Conservation (phyloP, 2,329 filamentous ascomycete genomes). For the Diaporthe citrichinensis region DNA sequence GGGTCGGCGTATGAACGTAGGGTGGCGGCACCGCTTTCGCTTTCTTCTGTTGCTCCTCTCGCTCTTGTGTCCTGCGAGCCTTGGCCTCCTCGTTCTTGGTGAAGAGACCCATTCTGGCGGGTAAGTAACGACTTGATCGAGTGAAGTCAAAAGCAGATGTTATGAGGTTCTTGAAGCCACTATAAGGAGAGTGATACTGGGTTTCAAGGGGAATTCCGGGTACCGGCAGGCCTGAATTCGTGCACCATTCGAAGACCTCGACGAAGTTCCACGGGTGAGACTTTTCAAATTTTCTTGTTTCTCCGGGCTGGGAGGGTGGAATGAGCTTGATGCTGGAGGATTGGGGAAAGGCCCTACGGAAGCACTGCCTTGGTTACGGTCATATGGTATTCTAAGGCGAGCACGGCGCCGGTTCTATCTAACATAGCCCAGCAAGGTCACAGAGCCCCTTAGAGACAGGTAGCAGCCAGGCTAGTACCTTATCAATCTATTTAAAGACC, state of each 20-base stretch:
- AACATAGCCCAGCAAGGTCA: background rate
- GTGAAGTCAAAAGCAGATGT: too few species aligned
- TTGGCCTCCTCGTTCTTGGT: slow-evolving; percentile 6
- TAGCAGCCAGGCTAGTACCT: background rate
- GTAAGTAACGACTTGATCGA: background rate
- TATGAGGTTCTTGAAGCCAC: background rate
- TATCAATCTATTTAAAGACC: background rate
- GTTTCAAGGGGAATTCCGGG: background rate
- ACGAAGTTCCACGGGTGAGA: background rate
- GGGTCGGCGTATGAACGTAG: background rate
- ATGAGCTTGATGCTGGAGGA: background rate
- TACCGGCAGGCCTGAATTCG: background rate
- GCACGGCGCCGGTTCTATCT: too few species aligned
- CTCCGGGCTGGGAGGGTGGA: background rate
- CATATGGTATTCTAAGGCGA: background rate
- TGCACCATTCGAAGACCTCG: background rate
- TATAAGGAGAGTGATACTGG: background rate
- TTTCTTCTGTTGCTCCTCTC: slow-evolving; percentile 8
- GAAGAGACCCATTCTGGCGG: background rate
- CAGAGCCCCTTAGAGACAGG: background rate
- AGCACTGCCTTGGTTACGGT: background rate
- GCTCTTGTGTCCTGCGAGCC: slow-evolving; percentile 12
- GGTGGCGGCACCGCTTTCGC: background rate
- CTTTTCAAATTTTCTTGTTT: background rate
- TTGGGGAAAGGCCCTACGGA: too few species aligned